Percentiles rank a stretch among this genome's conserved stretches.
Evolutionary conservation across 768 basidiomycete genomes (phyloP).

Genomic region (Tulasnella calospora): DNA sequence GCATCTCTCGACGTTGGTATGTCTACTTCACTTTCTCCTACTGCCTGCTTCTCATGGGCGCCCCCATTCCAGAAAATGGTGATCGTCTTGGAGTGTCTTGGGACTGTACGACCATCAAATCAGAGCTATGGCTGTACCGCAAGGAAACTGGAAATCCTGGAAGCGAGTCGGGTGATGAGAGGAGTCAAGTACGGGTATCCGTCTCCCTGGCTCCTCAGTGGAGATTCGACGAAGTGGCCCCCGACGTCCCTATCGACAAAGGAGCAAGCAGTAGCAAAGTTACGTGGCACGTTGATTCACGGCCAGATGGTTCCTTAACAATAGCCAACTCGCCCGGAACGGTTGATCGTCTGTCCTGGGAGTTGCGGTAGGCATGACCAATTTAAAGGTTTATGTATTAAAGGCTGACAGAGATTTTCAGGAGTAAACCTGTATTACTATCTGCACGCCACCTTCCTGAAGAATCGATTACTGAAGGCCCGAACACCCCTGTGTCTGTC

Average conservation of each 20-base stretch:
- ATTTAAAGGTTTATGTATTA: background rate
- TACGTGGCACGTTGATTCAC: background rate
- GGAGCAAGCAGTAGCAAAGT: background rate
- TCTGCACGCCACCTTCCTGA: background rate
- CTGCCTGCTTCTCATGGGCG: no score
- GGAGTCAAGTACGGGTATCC: background rate
- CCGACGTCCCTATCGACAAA: background rate
- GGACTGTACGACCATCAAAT: slow-evolving; percentile 1
- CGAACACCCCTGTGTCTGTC: background rate
- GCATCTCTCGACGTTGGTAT: background rate
- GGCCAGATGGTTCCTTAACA: background rate
- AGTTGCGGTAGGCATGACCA: background rate
- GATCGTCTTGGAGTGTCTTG: slow-evolving; percentile 17
- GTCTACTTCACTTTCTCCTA: background rate
- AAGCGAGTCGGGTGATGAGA: background rate
- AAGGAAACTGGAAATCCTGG: background rate
- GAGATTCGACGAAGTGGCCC: background rate
- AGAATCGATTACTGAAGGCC: background rate
- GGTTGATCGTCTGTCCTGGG: slow-evolving; percentile 1
- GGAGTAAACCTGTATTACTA: background rate
- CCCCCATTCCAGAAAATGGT: background rate
- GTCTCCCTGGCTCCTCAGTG: slow-evolving; percentile 1
- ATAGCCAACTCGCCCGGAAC: background rate
- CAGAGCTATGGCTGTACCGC: background rate
- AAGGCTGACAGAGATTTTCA: background rate